Conservation (phyloP, 805 yeast species). For the Ogataea ganodermae region DNA sequence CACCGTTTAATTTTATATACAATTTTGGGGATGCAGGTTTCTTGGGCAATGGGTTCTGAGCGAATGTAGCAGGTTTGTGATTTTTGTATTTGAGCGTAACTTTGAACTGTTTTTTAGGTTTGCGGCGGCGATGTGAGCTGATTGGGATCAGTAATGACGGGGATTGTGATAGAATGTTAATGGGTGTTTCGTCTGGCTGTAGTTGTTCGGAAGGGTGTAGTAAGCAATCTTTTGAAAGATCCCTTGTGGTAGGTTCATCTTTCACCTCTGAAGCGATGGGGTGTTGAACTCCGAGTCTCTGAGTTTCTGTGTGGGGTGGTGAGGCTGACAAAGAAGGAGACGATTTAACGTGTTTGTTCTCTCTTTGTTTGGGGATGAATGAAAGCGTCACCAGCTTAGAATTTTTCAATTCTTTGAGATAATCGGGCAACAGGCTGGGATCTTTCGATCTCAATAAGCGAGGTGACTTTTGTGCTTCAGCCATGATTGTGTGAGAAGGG, state of each 20-base stretch:
- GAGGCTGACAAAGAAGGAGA: not conserved
- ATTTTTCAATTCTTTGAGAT: conserved; percentile 24
- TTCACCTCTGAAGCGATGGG: not conserved
- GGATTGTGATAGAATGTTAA: conserved; percentile 10
- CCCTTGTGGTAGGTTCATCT: too few species aligned
- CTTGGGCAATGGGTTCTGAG: not conserved
- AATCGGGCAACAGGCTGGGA: conserved; percentile 23
- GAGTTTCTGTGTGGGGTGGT: not conserved
- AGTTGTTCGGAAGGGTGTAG: not conserved
- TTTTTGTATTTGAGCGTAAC: conserved; percentile 3
- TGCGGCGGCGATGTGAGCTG: conserved; percentile 12
- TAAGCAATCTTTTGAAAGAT: too few species aligned
- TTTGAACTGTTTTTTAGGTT: conserved; percentile 4
- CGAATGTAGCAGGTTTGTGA: not conserved
- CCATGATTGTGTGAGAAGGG: not conserved
- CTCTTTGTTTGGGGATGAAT: conserved; percentile 20
- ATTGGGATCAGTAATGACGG: conserved; percentile 19
- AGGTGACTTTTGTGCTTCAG: conserved; percentile 1
- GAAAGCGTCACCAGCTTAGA: conserved; percentile 29
- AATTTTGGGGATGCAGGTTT: not conserved
- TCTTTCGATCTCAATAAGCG: conserved; percentile 25
- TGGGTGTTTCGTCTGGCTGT: conserved; percentile 10
- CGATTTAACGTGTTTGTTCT: conserved; percentile 2
- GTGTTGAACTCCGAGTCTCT: not conserved
- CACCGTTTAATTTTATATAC: not conserved